phyloP scores from a whole-genome alignment of 2,329 filamentous ascomycete species.

The Neoascochyta sp. region DNA sequence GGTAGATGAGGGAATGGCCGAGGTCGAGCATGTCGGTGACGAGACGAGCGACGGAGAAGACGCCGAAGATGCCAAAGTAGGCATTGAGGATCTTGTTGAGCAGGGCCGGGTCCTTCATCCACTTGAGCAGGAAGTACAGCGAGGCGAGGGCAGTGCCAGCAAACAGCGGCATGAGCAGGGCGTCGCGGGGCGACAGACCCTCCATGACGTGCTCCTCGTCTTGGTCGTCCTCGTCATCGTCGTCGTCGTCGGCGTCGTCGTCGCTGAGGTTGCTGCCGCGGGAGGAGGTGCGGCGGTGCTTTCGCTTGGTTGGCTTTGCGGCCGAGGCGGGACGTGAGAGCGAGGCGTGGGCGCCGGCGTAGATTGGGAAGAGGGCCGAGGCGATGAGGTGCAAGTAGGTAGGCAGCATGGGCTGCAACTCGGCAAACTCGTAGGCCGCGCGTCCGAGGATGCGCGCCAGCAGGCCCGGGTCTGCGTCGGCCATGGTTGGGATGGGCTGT shows the following conservation, averaged over 20 bases:
- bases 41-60: conserved; percentile 72
- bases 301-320: conserved; percentile 55
- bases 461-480: conserved; percentile 27
- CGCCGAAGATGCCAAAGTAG: conserved; percentile 77
- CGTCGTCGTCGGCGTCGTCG: conserved; percentile 29
- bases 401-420: conserved; percentile 44
- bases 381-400: conserved; percentile 61
- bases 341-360: conserved; percentile 78
- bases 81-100: conserved; percentile 78
- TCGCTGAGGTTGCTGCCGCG: conserved; percentile 14
- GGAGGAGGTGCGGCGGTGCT: conserved; percentile 33
- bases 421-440: conserved; percentile 44
- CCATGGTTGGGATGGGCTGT: conserved; percentile 27
- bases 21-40: conserved; percentile 69
- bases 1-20: conserved; percentile 66
- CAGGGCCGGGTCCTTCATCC: conserved; percentile 74
- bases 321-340: conserved; percentile 80
- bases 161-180: conserved; percentile 76
- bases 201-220: conserved; percentile 59
- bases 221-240: conserved; percentile 50
- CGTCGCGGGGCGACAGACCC: conserved; percentile 71
- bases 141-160: conserved; percentile 68
- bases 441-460: conserved; percentile 28
- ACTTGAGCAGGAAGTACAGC: conserved; percentile 86
- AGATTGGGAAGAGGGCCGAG: conserved; percentile 78